Percentiles rank a stretch among this genome's conserved stretches.
These are phyloP conservation scores for Sporothrix variecibatus DNA, from an alignment of 2,329 filamentous ascomycete species.

Conservation along the genomic window DNA sequence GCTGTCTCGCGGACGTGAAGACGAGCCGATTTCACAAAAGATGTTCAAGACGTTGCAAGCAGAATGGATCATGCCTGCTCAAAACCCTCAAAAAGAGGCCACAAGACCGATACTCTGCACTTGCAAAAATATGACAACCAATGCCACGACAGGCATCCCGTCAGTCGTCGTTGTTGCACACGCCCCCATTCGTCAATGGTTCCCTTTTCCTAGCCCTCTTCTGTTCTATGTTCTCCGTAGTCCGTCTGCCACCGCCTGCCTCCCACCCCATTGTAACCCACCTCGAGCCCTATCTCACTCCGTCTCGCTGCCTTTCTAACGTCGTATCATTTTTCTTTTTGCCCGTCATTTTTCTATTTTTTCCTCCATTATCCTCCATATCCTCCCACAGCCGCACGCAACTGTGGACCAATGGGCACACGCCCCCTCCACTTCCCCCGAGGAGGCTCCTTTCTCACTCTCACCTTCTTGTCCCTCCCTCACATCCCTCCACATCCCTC, in stretches of 20 bases:
- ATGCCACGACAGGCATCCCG: background rate
- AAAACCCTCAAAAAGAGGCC: background rate
- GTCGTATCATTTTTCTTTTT: background rate
- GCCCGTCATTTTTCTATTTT: background rate
- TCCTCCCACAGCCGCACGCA: background rate
- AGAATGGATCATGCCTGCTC: background rate
- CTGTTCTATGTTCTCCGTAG: background rate
- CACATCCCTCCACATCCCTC: background rate
- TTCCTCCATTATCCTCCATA: background rate
- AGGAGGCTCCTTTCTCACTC: conserved; percentile 10
- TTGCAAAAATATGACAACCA: background rate
- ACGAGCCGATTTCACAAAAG: background rate
- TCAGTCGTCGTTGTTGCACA: background rate
- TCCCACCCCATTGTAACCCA: conserved; percentile 1
- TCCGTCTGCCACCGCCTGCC: background rate
- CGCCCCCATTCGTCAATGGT: background rate
- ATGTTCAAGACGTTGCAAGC: background rate
- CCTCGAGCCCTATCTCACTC: background rate
- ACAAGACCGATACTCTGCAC: background rate
- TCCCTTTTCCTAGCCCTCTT: background rate
- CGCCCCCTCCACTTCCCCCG: conserved; percentile 4
- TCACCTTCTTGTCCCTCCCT: background rate
- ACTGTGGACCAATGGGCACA: background rate
- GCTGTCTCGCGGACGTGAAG: background rate
- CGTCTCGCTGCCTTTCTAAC: conserved; percentile 6